These are phyloP conservation scores for Nannochloris sp. DNA, from an alignment of 139 green algal species.

Conservation along the genomic window DNA sequence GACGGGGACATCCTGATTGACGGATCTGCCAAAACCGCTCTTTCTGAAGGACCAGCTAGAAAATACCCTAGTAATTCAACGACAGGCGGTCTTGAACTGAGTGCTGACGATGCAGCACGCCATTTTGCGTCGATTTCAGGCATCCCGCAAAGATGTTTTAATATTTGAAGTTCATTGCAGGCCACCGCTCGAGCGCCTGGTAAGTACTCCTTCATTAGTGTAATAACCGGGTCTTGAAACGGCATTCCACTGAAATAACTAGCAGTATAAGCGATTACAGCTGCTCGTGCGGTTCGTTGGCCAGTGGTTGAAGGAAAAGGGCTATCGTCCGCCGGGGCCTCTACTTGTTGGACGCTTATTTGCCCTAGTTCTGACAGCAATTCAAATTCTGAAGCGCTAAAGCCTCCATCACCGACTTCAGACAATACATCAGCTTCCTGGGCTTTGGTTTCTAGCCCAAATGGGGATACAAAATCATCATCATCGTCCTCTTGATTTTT, in stretches of 20 bases:
- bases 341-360: slow-evolving; percentile 47
- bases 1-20: neutral
- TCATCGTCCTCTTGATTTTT: too few relatives aligned
- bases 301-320: neutral
- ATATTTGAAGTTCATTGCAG: slow-evolving; percentile 61
- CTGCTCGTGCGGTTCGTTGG: slow-evolving; percentile 15
- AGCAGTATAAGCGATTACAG: slow-evolving; percentile 60
- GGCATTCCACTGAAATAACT: slow-evolving; percentile 47
- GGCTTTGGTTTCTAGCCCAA: too few relatives aligned
- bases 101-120: slow-evolving; percentile 11
- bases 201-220: slow-evolving; percentile 69
- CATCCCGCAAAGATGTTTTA: slow-evolving; percentile 47
- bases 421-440: slow-evolving; percentile 29
- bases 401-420: slow-evolving; percentile 46
- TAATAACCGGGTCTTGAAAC: slow-evolving; percentile 44
- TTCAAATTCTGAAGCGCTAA: slow-evolving; percentile 57
- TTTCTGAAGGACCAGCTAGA: slow-evolving; percentile 29
- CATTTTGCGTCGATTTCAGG: slow-evolving; percentile 48
- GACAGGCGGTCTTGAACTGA: slow-evolving; percentile 32
- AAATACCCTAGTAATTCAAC: slow-evolving; percentile 67
- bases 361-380: slow-evolving; percentile 52
- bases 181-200: slow-evolving; percentile 50
- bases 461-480: too few relatives aligned
- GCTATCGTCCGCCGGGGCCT: neutral
- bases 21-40: slow-evolving; percentile 15